These are phyloP conservation scores for Dictyostelium purpureum DNA, from an alignment of 78 protist species.

Conservation along the genomic window DNA sequence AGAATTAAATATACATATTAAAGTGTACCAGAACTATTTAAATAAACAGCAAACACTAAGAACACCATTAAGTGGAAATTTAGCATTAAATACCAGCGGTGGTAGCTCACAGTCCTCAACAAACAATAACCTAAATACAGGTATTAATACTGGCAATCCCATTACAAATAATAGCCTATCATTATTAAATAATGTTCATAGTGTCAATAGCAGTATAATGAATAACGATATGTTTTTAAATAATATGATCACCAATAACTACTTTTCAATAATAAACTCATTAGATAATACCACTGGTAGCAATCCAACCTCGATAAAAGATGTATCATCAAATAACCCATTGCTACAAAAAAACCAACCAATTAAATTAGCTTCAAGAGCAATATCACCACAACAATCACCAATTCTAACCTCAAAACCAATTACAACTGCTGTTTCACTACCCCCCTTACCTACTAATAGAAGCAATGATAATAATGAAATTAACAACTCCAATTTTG, in stretches of 20 bases:
- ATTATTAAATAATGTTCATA: no score
- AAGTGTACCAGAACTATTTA: constrained; percentile 28
- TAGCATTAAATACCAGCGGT: no score
- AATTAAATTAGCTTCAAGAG: neutral
- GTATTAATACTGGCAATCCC: no score
- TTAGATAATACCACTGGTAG: neutral
- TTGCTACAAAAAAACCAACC: constrained; percentile 6
- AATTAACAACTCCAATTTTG: neutral
- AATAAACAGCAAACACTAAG: constrained; percentile 31
- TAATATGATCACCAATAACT: constrained; percentile 13
- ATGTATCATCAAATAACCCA: constrained; percentile 2
- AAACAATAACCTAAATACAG: no score
- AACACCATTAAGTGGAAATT: neutral
- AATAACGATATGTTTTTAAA: constrained; percentile 4
- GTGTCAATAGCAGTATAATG: no score
- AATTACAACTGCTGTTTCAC: no score
- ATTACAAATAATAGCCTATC: no score
- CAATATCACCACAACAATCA: neutral
- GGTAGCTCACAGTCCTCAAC: no score
- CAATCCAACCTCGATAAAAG: neutral
- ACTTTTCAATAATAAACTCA: constrained; percentile 16
- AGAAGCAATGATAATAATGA: neutral
- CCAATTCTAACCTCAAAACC: neutral
- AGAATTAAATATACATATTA: constrained; percentile 35
- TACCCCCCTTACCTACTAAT: no score